Conservation (phyloP, 2,329 filamentous ascomycete species). For the Cladosporium sp. region DNA sequence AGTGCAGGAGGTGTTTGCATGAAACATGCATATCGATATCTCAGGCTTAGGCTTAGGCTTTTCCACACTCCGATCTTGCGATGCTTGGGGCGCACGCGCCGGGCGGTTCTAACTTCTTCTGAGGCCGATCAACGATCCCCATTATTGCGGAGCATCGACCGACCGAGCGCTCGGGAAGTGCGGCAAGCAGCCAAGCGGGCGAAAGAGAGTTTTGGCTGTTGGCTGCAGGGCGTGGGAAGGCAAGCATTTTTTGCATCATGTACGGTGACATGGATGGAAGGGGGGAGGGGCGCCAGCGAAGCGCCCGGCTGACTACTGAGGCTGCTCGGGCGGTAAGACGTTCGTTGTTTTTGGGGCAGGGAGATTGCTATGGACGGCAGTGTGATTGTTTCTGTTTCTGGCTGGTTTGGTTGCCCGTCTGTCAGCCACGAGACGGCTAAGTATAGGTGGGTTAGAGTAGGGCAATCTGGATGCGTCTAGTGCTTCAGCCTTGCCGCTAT, state of each 20-base stretch:
- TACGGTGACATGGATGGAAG: neutral
- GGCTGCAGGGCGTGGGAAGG: slow-evolving; percentile 1
- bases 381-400: neutral
- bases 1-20: neutral
- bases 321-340: neutral
- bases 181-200: slow-evolving; percentile 4
- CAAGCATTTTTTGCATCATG: slow-evolving; percentile 12
- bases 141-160: slow-evolving; percentile 1
- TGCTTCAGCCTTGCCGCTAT: neutral
- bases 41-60: too few relatives aligned
- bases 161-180: slow-evolving; percentile 6
- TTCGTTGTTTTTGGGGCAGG: neutral
- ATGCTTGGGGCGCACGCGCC: neutral
- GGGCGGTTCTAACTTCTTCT: neutral
- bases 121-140: neutral
- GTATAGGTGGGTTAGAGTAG: neutral
- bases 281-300: slow-evolving; percentile 9
- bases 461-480: neutral
- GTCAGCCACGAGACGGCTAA: neutral
- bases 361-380: neutral
- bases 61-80: neutral
- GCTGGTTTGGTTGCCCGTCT: neutral
- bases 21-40: neutral
- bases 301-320: neutral
- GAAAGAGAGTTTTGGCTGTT: neutral